Evolutionary conservation across 2,329 filamentous ascomycete genomes (phyloP), one percentile per base, ranked within the genome.

Genomic region (Nannizziopsis barbatae): DNA sequence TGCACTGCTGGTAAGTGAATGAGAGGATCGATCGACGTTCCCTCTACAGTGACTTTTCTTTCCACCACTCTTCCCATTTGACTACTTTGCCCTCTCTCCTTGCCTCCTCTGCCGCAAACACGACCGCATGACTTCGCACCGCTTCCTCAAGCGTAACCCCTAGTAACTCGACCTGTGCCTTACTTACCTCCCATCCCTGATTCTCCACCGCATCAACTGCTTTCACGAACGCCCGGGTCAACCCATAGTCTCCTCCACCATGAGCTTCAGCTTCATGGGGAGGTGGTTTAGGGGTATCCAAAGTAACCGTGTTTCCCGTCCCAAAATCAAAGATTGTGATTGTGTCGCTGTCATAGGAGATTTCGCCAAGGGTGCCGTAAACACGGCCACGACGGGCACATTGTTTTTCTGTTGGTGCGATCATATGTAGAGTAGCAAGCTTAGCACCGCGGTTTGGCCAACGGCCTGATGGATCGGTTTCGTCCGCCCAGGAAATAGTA

Each of bases 31-130:
- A 27, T 27, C 7, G 22, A 27, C 22, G 7, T 27, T 7, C 22
- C 43, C 47, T 32, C 32, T 41, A 50, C 27, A 49, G 43, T 22
- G 82, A 71, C 54, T 79, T 71, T 50, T 65, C 62, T 30, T 68
- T 65, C 87, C 87, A 95, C 86, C 87, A 95, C 41, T 74, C 65
- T 38, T 69, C 67, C 81, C 86, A 95, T 56, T 83, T 75, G 3
- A 96, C 68, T 6, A 92, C 81, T 61, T 75, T 80, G 59, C 76
- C 79, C 44, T 75, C 73, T 43, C 71, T 72, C 58, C 90, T 77
- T 4, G 90, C 87, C 58, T 94, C 84, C 67, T 96, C 92, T 0
- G 90, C 92, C 18, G 87, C 89, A 71, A 95, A 98, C 0, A 95
- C 90, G 67, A 92, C 77, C 1, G 85, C 89, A 68, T 96, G 92